Evolutionary conservation across 1,284 basidiomycete species (phyloP), one percentile per base, ranked within the genome.

Genomic region (Cutaneotrichosporon daszewskae): DNA sequence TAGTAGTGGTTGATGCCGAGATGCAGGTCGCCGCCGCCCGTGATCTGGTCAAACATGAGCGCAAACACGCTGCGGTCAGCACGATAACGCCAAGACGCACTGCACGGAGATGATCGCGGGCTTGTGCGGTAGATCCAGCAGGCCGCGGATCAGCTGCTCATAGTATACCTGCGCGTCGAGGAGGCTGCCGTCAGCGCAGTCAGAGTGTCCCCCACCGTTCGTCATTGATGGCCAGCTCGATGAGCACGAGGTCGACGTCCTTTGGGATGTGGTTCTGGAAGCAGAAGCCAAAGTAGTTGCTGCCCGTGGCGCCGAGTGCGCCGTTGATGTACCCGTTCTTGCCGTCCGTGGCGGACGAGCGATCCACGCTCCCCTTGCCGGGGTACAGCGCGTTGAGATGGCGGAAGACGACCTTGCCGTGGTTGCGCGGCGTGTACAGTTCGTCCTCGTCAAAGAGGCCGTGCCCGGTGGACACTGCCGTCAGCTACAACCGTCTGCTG

Each of bases 21-120:
- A 42, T 66, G 60, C 54, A 65, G 22, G 36, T 65, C 63, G 11
- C 60, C 63, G n/a, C 61, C 63, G 34, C 54, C 57, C 7, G 52
- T 51, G 8, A 65, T 57, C 16, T 45, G 42, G 20, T 49, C 43
- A 39, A 65, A 67, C 48, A 52, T 50, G n/a, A 67, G 48, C 2
- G 60, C 65, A 32, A 63, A 64, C n/a, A 58, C 37, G 31, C 61
- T 67, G 43, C 7, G 18, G 39, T 33, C 9, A 26, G 31, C 17
- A 14, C 17, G 20, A 9, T 3, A 3, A 13, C 10, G 8, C 19
- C 25, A 16, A 3, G 12, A 23, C 37, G 10, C 18, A 38, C 37
- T 37, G 35, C 11, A 23, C 22, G 7, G 37, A n/a, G 19, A 51
- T 16, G 2, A 51, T 31, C 14, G 40, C 44, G 2, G 49, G 37